Conservation (phyloP, 768 basidiomycete species). For the Dictyophora rubrovolvata region DNA sequence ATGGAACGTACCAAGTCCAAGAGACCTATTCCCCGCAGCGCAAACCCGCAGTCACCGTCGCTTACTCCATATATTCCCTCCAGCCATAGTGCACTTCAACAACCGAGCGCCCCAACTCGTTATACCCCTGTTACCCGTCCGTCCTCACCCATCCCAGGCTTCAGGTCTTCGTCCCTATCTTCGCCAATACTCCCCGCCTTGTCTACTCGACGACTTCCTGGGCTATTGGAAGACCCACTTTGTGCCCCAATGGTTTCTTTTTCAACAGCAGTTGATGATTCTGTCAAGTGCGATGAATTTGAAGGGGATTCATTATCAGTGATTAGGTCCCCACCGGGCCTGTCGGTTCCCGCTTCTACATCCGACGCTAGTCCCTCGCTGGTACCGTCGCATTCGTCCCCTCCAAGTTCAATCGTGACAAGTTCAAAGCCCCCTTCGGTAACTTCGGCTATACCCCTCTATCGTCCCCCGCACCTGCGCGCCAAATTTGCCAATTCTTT, state of each 20-base stretch:
- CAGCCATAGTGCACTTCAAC: not conserved
- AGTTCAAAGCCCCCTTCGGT: not conserved
- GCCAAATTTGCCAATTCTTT: not conserved
- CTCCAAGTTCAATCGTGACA: not conserved
- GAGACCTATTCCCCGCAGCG: constrained; percentile 4
- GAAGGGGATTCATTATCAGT: not conserved
- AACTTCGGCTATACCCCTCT: not conserved
- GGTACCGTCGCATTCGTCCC: not conserved
- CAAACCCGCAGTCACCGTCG: not conserved
- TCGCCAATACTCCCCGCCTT: constrained; percentile 1
- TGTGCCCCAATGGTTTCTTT: not conserved
- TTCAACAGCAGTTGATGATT: not conserved
- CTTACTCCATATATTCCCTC: not conserved
- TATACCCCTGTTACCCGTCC: not conserved
- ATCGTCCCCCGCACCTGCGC: not conserved
- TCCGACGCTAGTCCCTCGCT: not conserved
- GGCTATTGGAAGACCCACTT: constrained; percentile 2
- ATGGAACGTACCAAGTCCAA: constrained; percentile 7
- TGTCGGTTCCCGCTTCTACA: not conserved
- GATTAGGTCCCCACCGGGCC: constrained; percentile 1
- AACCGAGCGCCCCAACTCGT: not conserved
- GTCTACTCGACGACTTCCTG: not conserved
- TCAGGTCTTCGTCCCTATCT: not conserved
- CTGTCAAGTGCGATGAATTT: not conserved
- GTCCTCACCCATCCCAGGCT: not conserved